Evolutionary conservation across 2,329 filamentous ascomycete genomes (phyloP).

Genomic region (Fusarium xyrophilum): DNA sequence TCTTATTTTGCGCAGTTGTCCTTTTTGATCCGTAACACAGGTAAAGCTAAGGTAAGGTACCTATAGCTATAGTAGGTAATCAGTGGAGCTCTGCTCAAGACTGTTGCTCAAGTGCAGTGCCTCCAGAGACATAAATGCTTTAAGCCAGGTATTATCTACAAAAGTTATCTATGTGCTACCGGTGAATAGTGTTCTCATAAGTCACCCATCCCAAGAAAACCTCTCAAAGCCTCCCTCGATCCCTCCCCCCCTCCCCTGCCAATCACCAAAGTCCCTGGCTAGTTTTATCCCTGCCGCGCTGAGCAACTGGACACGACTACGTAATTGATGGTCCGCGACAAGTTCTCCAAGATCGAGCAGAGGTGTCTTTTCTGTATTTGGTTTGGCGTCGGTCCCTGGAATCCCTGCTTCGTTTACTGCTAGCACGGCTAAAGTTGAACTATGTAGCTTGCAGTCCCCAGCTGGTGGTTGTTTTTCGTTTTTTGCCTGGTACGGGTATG

Average conservation of each 20-base stretch:
- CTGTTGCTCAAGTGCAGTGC: neutral
- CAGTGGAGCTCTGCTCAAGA: neutral
- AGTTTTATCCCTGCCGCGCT: slow-evolving; percentile 34
- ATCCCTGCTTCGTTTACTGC: slow-evolving; percentile 23
- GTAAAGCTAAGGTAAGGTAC: neutral
- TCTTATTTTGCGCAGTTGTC: slow-evolving; percentile 29
- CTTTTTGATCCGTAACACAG: slow-evolving; percentile 17
- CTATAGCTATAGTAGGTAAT: neutral
- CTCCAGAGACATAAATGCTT: neutral
- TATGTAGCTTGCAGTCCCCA: slow-evolving; percentile 16
- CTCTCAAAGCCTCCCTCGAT: neutral
- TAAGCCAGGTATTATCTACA: neutral
- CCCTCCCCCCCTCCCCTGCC: slow-evolving; percentile 1
- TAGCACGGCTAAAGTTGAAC: slow-evolving; percentile 15
- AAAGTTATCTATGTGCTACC: neutral
- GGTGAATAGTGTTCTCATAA: neutral
- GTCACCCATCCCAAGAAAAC: slow-evolving; percentile 18
- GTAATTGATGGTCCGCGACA: slow-evolving; percentile 38
- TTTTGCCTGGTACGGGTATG: neutral
- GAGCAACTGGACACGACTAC: slow-evolving; percentile 30
- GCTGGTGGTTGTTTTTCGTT: neutral
- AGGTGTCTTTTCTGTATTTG: slow-evolving; percentile 15
- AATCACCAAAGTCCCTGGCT: slow-evolving; percentile 10
- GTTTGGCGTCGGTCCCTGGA: slow-evolving; percentile 15
- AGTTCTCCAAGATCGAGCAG: slow-evolving; percentile 32